phyloP scores from a whole-genome alignment of 2,329 filamentous ascomycete species.

The Stagonosporopsis vannaccii region DNA sequence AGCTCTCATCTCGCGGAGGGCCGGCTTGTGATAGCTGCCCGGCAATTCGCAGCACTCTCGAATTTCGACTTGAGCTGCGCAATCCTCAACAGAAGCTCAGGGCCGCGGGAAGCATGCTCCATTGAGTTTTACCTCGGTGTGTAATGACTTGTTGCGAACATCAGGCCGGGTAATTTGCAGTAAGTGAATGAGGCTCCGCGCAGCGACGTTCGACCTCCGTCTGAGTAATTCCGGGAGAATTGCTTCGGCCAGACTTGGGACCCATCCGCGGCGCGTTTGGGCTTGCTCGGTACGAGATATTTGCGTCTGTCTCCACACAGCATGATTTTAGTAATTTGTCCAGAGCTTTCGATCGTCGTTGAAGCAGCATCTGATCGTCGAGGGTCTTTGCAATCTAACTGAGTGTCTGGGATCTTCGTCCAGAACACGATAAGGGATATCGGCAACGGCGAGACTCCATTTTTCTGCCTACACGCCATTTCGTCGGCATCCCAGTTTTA shows the following conservation, averaged over 20 bases:
- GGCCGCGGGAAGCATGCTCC: conserved; percentile 22
- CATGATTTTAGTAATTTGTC: conserved; percentile 21
- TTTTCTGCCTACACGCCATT: conserved; percentile 10
- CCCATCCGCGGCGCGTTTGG: conserved; percentile 13
- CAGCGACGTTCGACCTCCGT: conserved; percentile 8
- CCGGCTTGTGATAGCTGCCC: conserved; percentile 4
- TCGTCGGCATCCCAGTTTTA: conserved; percentile 17
- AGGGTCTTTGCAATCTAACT: conserved; percentile 16
- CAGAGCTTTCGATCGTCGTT: conserved; percentile 17
- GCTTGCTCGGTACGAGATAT: conserved; percentile 18
- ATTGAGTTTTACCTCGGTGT: conserved; percentile 24
- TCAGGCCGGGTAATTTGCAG: conserved; percentile 6
- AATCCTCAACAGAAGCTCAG: conserved; percentile 11
- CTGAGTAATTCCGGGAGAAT: conserved; percentile 20
- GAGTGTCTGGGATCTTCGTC: conserved; percentile 2
- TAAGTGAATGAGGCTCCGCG: conserved; percentile 18
- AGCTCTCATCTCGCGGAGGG: conserved; percentile 4
- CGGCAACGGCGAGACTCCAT: conserved; percentile 17
- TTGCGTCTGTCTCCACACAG: conserved; percentile 18
- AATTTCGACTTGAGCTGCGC: conserved; percentile 1
- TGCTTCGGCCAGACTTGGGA: conserved; percentile 12
- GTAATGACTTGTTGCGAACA: not conserved
- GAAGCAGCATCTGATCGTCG: conserved; percentile 19
- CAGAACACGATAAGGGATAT: conserved; percentile 16
- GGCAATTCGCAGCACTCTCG: not conserved